phyloP scores from a whole-genome alignment of 176 grass and related monocot genomes.

The Chloris gayana region DNA sequence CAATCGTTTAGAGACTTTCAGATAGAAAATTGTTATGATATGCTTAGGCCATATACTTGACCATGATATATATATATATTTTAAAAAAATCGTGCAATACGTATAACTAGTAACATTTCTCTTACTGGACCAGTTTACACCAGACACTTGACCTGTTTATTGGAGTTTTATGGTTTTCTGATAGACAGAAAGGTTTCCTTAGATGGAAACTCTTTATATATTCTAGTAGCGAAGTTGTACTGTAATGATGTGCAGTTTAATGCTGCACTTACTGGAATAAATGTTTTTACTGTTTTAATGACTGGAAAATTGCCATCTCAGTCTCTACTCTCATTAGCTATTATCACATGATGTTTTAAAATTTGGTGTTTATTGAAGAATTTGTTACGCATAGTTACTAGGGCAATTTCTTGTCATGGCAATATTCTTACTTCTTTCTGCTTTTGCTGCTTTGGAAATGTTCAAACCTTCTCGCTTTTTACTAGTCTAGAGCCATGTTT shows the following conservation, averaged over 20 bases:
- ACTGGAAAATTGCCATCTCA: background rate
- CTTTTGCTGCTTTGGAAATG: background rate
- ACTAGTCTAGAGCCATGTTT: background rate
- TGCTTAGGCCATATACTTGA: conserved; percentile 20
- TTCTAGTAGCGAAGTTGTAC: background rate
- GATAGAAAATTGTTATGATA: background rate
- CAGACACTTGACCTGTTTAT: background rate
- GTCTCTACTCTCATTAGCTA: background rate
- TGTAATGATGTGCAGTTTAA: background rate
- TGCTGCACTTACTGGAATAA: background rate
- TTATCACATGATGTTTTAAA: background rate
- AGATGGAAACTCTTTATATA: conserved; percentile 24
- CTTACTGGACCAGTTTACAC: background rate
- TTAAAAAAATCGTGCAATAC: background rate
- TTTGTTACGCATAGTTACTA: background rate
- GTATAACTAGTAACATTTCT: background rate
- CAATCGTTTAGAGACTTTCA: background rate
- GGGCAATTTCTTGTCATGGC: background rate
- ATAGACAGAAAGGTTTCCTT: background rate
- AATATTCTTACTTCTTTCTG: background rate
- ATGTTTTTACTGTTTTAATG: too few relatives aligned
- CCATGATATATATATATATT: background rate
- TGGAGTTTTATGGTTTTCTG: background rate
- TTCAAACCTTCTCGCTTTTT: background rate
- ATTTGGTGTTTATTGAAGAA: background rate